A percentile compares a stretch with the other conserved stretches of the same genome.
These are phyloP conservation scores for Nannochloropsis gaditana DNA, from an alignment of 108 stramenopile species.

Conservation along the genomic window DNA sequence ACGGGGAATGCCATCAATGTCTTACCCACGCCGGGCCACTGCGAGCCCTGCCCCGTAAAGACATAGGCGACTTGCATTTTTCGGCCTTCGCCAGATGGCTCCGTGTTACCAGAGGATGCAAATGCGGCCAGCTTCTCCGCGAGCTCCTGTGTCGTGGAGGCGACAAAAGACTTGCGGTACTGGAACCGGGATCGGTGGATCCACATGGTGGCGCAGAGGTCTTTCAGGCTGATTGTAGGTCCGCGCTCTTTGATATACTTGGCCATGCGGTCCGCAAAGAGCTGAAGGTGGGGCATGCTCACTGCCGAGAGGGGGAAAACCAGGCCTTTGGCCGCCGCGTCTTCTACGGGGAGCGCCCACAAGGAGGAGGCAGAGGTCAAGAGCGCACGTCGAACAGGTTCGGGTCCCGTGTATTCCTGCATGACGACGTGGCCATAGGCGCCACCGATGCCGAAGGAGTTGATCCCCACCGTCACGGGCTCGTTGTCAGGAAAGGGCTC, in stretches of 20 bases:
- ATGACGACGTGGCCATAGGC: slow-evolving; percentile 53
- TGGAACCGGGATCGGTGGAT: not conserved
- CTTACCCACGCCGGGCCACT: slow-evolving; percentile 50
- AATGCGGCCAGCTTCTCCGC: not conserved
- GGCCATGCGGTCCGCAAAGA: slow-evolving; percentile 14
- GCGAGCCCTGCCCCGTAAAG: slow-evolving; percentile 55
- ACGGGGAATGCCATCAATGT: slow-evolving; percentile 29
- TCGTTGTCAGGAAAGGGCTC: not conserved
- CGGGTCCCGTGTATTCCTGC: not conserved
- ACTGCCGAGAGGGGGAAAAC: slow-evolving; percentile 5
- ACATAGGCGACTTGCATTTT: slow-evolving; percentile 42
- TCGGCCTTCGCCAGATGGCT: not conserved
- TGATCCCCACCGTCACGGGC: slow-evolving; percentile 44
- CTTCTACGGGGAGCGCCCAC: not conserved
- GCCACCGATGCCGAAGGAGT: slow-evolving; percentile 56
- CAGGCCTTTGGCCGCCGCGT: not conserved
- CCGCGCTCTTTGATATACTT: slow-evolving; percentile 17
- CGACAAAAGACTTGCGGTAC: slow-evolving; percentile 17
- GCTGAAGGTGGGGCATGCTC: slow-evolving; percentile 3
- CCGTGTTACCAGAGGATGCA: not conserved
- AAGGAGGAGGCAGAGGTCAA: not conserved
- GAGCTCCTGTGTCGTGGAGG: not conserved
- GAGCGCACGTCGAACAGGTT: not conserved
- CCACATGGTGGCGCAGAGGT: slow-evolving; percentile 14
- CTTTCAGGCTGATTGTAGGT: not conserved